phyloP scores from a whole-genome alignment of 1,139 yeast genomes.

The Suhomyces chickasaworum region DNA sequence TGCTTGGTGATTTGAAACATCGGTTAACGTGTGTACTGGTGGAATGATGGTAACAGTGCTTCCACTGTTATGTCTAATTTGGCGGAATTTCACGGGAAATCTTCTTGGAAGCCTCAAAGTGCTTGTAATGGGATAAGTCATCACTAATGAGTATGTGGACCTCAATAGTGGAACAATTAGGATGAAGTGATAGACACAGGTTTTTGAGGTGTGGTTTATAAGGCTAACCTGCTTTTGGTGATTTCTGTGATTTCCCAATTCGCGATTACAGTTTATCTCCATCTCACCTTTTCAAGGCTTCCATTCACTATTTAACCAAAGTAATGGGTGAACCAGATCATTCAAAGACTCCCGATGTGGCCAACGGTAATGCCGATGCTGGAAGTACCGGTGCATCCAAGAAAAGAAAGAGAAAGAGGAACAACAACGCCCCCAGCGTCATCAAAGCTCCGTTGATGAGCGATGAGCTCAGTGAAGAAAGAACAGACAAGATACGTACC shows the following conservation, averaged over 20 bases:
- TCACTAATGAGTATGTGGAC: background rate
- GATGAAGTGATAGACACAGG: background rate
- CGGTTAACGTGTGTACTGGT: conserved; percentile 32
- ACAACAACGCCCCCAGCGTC: background rate
- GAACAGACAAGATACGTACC: conserved; percentile 14
- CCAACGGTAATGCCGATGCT: background rate
- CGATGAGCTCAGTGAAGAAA: conserved; percentile 8
- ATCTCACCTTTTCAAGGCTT: background rate
- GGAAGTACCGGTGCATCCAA: conserved; percentile 8
- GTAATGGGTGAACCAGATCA: conserved; percentile 2
- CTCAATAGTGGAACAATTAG: background rate
- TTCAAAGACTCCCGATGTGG: conserved; percentile 1
- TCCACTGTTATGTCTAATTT: conserved; percentile 5
- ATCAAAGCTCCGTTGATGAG: background rate
- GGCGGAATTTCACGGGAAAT: background rate
- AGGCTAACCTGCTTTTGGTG: background rate
- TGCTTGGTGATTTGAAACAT: conserved; percentile 24
- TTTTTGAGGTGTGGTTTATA: background rate
- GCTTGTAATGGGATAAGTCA: background rate
- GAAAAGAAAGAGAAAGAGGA: conserved; percentile 26
- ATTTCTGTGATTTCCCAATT: background rate
- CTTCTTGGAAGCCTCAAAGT: background rate
- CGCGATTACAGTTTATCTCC: background rate
- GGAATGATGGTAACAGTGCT: conserved; percentile 41
- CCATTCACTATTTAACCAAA: background rate